These are phyloP conservation scores for Penicillium crustosum DNA, from an alignment of 2,329 filamentous ascomycete species.

Conservation along the genomic window DNA sequence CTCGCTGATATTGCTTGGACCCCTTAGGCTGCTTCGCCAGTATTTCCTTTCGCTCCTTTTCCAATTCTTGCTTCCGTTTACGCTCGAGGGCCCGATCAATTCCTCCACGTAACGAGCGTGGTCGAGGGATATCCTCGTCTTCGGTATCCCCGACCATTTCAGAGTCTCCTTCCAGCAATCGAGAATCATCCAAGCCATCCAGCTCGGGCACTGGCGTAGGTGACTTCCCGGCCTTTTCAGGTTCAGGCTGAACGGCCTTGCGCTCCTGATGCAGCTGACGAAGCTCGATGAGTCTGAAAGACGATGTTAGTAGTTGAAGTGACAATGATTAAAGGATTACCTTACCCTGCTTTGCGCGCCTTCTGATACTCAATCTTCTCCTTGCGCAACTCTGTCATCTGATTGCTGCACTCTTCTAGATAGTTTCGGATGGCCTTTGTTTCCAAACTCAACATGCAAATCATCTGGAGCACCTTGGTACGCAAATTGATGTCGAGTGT, in stretches of 20 bases:
- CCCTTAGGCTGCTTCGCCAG: constrained; percentile 71
- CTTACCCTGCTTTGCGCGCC: constrained; percentile 64
- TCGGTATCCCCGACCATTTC: constrained; percentile 67
- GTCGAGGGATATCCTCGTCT: constrained; percentile 62
- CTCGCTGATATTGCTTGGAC: constrained; percentile 82
- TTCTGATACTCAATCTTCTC: constrained; percentile 93
- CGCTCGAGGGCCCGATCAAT: constrained; percentile 69
- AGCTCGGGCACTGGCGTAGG: constrained; percentile 46
- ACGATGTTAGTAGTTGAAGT: constrained; percentile 12
- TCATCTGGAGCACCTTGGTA: constrained; percentile 75
- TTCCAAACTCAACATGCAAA: constrained; percentile 80
- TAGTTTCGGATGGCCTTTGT: constrained; percentile 84
- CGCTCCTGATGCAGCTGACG: constrained; percentile 49
- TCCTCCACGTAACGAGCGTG: constrained; percentile 60
- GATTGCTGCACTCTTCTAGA: constrained; percentile 87
- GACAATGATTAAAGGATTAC: constrained; percentile 19
- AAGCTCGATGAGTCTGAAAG: constrained; percentile 44
- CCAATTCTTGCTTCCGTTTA: constrained; percentile 72
- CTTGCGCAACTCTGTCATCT: constrained; percentile 93
- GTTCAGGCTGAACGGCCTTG: constrained; percentile 49
- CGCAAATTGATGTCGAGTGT: constrained; percentile 80
- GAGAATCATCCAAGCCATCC: constrained; percentile 39
- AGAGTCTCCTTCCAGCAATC: constrained; percentile 59
- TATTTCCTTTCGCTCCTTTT: constrained; percentile 66
- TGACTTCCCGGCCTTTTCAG: constrained; percentile 38